Base-by-base conservation (phyloP, 208 protist species). In the Angomonas desouzai region DNA sequence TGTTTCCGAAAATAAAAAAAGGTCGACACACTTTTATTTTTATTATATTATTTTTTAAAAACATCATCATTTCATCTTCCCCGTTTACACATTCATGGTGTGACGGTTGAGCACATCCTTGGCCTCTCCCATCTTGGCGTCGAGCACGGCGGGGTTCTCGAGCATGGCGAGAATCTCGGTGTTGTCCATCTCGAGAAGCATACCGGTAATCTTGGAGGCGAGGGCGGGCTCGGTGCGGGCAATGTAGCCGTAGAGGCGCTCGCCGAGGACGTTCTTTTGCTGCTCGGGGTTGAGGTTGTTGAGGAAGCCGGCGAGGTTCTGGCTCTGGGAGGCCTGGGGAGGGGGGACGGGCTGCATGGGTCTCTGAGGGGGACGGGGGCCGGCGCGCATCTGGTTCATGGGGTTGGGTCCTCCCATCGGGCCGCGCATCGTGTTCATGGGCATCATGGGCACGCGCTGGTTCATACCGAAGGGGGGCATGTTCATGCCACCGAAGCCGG, bases 201-300 rank as follows among this genome's bases (percentile, higher is more conserved):
- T 99, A 79, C 98, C 98, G 43, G 98, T 99, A 82, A 99, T 98
- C 92, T 99, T 99, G 66, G 96, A 92, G 25, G 97, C 96, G 16
- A 92, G 74, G 30, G 87, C 77, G 0, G 85, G 84, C 74, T 98
- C 84, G 57, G 68, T 70, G 55, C 60, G 61, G 49, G 95, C 83
- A 70, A 99, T 98, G 73, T 98, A 89, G 76, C 81, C 90, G 91
- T 98, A 99, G 36, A 99, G 87, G 27, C 90, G 87, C 83, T 99
- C 97, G 60, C 98, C 98, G 38, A 99, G 89, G 18, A 97, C 71
- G 74, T 97, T 96, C 86, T 97, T 97, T 82, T 97, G 89, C 81
- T 96, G 88, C 43, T 96, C 85, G 43, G 76, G 77, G 55, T 62
- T 77, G 45, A 94, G 60, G 68, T 63, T 84, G 40, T 79, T 79